Conservation (phyloP, 305 asterid species). For the Rubia tinctorum region DNA sequence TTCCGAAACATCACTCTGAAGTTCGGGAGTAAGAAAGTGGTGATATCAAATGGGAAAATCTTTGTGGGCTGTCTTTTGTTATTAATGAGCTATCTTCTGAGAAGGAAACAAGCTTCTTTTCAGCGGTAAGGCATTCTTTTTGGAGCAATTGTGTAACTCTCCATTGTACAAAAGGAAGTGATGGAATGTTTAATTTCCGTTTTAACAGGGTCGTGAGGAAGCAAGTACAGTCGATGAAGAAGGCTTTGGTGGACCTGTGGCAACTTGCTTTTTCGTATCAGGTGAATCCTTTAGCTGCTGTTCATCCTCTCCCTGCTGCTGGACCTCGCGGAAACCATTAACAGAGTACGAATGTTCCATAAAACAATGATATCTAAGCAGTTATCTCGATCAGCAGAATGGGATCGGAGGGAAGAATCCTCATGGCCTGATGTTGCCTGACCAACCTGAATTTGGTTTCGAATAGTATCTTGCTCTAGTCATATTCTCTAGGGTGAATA, state of each 20-base stretch:
- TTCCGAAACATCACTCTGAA: constrained; percentile 59
- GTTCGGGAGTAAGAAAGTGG: constrained; percentile 45
- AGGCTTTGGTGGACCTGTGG: constrained; percentile 69
- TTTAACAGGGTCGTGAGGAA: constrained; percentile 44
- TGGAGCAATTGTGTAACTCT: not conserved
- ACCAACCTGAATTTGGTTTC: too few species aligned
- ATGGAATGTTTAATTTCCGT: constrained; percentile 2
- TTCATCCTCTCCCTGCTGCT: constrained; percentile 61
- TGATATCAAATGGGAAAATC: constrained; percentile 60
- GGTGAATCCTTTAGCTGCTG: constrained; percentile 94
- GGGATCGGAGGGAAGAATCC: not conserved
- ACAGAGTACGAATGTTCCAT: not conserved
- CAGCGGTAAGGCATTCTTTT: constrained; percentile 49
- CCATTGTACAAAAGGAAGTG: not conserved
- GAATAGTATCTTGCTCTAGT: too few species aligned
- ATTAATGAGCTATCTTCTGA: constrained; percentile 38
- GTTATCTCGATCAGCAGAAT: not conserved
- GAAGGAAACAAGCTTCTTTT: constrained; percentile 58
- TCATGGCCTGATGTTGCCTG: not conserved
- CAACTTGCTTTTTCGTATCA: constrained; percentile 93
- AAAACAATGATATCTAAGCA: not conserved
- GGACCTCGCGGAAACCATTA: constrained; percentile 41
- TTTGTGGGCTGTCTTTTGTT: constrained; percentile 45
- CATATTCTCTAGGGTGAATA: too few species aligned
- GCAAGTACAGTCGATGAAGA: constrained; percentile 45